A percentile compares a stretch with the other conserved stretches of the same genome.
Evolutionary conservation across 345 rosid species (phyloP).

Genomic region (Hibiscus tridactylites): DNA sequence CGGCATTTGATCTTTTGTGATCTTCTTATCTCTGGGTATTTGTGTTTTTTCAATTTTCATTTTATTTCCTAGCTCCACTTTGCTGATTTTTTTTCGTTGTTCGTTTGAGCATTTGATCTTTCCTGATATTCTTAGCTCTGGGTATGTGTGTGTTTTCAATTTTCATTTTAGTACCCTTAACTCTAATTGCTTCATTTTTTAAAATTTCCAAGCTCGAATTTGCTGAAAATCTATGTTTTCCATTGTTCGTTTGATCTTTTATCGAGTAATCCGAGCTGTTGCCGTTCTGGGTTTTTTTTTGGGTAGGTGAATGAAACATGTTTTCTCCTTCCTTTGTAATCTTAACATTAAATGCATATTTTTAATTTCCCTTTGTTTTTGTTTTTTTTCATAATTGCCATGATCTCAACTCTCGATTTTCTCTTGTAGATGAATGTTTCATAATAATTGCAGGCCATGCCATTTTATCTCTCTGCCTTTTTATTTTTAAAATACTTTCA

Average conservation of each 20-base stretch:
- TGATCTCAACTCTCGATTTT: slow-evolving; percentile 8
- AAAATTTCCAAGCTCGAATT: not conserved
- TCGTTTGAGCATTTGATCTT: not conserved
- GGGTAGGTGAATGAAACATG: not conserved
- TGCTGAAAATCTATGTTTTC: not conserved
- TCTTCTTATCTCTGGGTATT: not conserved
- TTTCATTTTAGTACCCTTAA: not conserved
- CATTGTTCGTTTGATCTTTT: not conserved
- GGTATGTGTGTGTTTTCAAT: not conserved
- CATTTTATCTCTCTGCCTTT: not conserved
- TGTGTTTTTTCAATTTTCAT: not conserved
- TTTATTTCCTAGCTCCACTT: not conserved
- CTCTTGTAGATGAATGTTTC: not conserved
- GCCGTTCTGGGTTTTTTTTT: not conserved
- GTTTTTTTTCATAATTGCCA: not conserved
- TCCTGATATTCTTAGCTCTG: not conserved
- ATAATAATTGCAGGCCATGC: slow-evolving; percentile 8
- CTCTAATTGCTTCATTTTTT: not conserved
- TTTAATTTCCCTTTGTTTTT: not conserved
- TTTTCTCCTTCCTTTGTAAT: not conserved
- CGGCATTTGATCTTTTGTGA: not conserved
- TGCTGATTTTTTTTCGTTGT: not conserved
- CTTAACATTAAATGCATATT: slow-evolving; percentile 12
- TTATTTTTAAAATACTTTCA: not conserved
- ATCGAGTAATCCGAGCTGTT: not conserved